phyloP scores from a whole-genome alignment of 179 eudicot species.

The Monotropa hypopitys region DNA sequence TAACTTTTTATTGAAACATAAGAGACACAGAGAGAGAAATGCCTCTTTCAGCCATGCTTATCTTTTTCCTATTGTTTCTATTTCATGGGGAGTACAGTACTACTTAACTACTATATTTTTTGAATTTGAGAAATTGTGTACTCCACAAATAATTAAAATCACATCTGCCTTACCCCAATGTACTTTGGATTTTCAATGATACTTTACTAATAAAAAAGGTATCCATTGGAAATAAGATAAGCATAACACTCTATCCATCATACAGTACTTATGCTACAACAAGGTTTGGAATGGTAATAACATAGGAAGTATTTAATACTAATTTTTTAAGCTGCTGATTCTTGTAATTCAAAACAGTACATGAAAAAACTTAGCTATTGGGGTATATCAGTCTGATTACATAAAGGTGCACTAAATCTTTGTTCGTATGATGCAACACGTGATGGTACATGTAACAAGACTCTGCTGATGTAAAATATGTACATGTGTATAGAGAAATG shows the following conservation, averaged over 20 bases:
- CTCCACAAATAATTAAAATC: not conserved
- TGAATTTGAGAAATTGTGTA: not conserved
- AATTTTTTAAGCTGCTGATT: not conserved
- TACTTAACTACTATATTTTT: not conserved
- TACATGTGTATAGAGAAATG: slow-evolving; percentile 42
- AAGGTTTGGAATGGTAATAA: not conserved
- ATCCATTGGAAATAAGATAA: not conserved
- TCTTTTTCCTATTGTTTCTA: too few species aligned
- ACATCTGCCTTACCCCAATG: not conserved
- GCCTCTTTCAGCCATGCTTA: too few species aligned
- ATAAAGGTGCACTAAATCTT: too few species aligned
- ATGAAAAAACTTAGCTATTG: too few species aligned
- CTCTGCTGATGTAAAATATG: not conserved
- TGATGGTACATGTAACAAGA: too few species aligned
- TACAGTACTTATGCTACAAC: not conserved
- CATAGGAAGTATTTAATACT: not conserved
- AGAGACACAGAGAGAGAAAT: too few species aligned
- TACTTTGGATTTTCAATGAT: not conserved
- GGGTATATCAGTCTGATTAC: too few species aligned
- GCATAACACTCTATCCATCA: not conserved
- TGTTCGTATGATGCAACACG: too few species aligned
- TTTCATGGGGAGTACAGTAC: not conserved
- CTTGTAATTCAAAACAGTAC: not conserved
- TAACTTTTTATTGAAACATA: too few species aligned
- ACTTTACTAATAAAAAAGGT: not conserved